Conservation (phyloP, 495 filamentous ascomycete species). For the Staphylotrichum longicolle region DNA sequence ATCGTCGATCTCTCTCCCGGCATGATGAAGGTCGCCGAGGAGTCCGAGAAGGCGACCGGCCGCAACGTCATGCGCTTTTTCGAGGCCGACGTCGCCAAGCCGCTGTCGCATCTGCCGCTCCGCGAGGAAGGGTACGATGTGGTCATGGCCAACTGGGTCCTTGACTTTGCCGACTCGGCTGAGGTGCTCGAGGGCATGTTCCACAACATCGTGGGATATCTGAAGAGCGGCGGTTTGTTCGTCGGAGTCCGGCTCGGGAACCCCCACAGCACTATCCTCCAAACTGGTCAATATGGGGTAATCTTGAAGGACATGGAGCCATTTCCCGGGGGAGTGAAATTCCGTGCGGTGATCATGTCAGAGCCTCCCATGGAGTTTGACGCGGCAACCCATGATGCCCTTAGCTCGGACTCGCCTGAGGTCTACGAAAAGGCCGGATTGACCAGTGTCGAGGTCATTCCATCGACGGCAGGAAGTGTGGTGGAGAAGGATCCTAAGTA, state of each 20-base stretch:
- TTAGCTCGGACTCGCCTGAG: constrained; percentile 18
- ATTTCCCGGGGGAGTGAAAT: constrained; percentile 29
- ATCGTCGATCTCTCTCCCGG: constrained; percentile 34
- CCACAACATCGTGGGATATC: constrained; percentile 25
- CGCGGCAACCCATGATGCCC: constrained; percentile 8
- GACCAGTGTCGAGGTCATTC: constrained; percentile 22
- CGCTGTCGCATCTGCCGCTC: constrained; percentile 22
- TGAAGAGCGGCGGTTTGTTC: constrained; percentile 35
- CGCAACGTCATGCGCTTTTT: constrained; percentile 22
- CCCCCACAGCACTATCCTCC: constrained; percentile 12
- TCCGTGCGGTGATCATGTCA: constrained; percentile 4
- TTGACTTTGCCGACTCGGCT: constrained; percentile 30
- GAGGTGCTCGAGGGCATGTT: constrained; percentile 34
- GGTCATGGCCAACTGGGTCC: constrained; percentile 34
- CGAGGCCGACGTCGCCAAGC: constrained; percentile 25
- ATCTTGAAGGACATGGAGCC: constrained; percentile 15
- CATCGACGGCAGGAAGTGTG: constrained; percentile 20
- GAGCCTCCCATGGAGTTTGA: constrained; percentile 24
- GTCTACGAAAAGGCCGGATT: constrained; percentile 22
- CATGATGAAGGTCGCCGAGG: constrained; percentile 29
- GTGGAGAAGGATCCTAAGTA: constrained; percentile 28
- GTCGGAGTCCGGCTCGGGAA: constrained; percentile 24
- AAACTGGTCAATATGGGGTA: constrained; percentile 28
- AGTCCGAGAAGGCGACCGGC: constrained; percentile 5
- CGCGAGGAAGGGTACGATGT: constrained; percentile 30